A percentile compares a stretch with the other conserved stretches of the same genome.
Conservation (phyloP, 1,284 basidiomycete genomes). For the Pseudozyma tsukubaensis region DNA sequence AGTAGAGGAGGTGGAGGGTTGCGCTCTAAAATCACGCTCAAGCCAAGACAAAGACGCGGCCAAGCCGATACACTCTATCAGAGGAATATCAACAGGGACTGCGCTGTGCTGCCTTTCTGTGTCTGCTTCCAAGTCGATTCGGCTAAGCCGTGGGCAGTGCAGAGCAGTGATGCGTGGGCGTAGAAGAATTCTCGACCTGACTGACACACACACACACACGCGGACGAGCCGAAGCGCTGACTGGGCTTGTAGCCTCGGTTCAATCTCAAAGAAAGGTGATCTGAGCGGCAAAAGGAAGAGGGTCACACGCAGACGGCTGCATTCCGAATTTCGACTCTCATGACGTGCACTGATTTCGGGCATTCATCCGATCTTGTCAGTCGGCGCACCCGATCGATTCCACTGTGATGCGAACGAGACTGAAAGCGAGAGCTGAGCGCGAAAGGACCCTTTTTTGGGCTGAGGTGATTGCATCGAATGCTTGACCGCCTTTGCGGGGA, state of each 20-base stretch:
- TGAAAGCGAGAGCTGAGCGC: too few species aligned
- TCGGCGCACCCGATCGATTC: background rate
- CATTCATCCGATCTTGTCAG: background rate
- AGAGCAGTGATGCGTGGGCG: too few species aligned
- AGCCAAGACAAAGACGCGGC: background rate
- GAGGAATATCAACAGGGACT: background rate
- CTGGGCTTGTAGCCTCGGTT: background rate
- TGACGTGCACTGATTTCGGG: too few species aligned
- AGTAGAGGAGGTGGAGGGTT: background rate
- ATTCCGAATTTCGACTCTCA: background rate
- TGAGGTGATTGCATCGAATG: background rate
- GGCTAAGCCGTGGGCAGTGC: too few species aligned
- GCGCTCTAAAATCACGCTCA: background rate
- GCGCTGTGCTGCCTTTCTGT: too few species aligned
- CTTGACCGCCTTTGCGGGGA: background rate
- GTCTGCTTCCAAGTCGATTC: too few species aligned
- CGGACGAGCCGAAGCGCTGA: background rate
- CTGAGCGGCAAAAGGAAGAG: slow-evolving; percentile 6
- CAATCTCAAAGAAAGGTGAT: slow-evolving; percentile 1
- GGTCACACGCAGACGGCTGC: background rate
- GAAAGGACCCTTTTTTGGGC: background rate
- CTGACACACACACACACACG: background rate
- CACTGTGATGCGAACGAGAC: background rate
- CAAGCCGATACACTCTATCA: slow-evolving; percentile 1
- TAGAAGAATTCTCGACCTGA: too few species aligned